phyloP scores from a whole-genome alignment of 2,329 filamentous ascomycete species.

The Aureobasidium subglaciale region DNA sequence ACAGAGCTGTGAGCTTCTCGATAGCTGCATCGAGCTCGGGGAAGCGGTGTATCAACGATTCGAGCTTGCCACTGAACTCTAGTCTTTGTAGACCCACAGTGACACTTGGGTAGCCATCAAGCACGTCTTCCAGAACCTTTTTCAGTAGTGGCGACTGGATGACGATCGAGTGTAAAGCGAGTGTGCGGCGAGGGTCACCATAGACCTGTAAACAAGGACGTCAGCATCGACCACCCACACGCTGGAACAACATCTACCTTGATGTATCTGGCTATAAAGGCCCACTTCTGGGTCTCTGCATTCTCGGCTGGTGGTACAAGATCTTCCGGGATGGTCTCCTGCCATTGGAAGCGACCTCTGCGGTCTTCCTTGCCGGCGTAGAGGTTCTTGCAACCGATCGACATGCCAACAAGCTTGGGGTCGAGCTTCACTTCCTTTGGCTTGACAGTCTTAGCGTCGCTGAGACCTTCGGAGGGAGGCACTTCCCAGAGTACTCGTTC shows the following conservation, averaged over 20 bases:
- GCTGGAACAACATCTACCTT: too few species aligned
- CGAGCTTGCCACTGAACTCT: constrained; percentile 54
- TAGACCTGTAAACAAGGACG: too few species aligned
- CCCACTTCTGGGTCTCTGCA: constrained; percentile 54
- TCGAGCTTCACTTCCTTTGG: constrained; percentile 11
- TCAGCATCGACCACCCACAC: too few species aligned
- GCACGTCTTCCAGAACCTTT: constrained; percentile 46
- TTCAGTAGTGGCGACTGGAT: constrained; percentile 58
- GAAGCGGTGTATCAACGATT: constrained; percentile 62
- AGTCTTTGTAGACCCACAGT: constrained; percentile 53
- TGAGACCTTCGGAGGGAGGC: neutral
- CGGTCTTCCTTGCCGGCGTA: constrained; percentile 47
- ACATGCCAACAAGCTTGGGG: constrained; percentile 29
- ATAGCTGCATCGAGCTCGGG: constrained; percentile 36
- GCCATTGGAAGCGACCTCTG: constrained; percentile 47
- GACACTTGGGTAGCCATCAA: constrained; percentile 54
- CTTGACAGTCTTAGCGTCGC: neutral
- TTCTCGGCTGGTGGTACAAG: constrained; percentile 53
- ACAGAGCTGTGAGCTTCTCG: constrained; percentile 19
- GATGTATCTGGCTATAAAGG: constrained; percentile 52
- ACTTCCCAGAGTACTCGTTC: too few species aligned
- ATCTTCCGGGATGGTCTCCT: constrained; percentile 48
- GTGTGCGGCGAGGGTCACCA: constrained; percentile 50
- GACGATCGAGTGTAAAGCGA: constrained; percentile 56
- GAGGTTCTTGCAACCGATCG: constrained; percentile 38